Evolutionary conservation across 768 basidiomycete genomes (phyloP), one percentile per base, ranked within the genome.

Genomic region (Lentinula lateritia): DNA sequence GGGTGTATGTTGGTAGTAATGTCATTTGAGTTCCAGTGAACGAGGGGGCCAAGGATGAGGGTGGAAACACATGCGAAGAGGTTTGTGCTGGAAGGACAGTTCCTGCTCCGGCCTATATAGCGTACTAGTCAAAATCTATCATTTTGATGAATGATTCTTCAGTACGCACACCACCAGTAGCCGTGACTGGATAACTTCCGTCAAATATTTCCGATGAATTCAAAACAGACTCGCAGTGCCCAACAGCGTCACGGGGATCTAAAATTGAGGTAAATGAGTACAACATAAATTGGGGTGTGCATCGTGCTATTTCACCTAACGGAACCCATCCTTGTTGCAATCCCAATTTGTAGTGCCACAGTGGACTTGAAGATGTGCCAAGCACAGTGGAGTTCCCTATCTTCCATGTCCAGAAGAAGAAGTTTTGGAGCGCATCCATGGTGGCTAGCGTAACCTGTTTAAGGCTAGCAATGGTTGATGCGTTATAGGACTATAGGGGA

Each of bases 401-500:
- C 74, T 93, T 93, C 92, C 92, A 96, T 0, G 92, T 94, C 94
- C 94, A 97, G 80, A 93, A 95, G 80, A 95, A 96, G 81, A 83
- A 95, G 72, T 95, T 89, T 78, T 93, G 88, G 20, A 95, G 78
- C 28, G 93, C 88, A 66, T 94, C 92, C 93, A 96, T 96, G 62
- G 88, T 86, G 23, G 88, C 84, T 67, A 90, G 69, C 5, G 89
- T 84, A 57, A 93, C 87, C 62, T 87, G 75, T 74, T 80, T 78
- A 61, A 92, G 76, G 38, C 78, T 76, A 12, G 75, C 71, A 71
- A 92, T 88, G 66, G 81, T 83, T 20, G 79, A 76, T 32, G 78
- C 69, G 58, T 82, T 73, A 78, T 88, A 95, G 18, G 72, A 78
- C 75, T 85, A 65, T 15, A 64, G 6, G 18, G 48, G n/a, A 18